These are phyloP conservation scores for Trichothecium sympodiale DNA, from an alignment of 2,329 filamentous ascomycete species.

Conservation along the genomic window DNA sequence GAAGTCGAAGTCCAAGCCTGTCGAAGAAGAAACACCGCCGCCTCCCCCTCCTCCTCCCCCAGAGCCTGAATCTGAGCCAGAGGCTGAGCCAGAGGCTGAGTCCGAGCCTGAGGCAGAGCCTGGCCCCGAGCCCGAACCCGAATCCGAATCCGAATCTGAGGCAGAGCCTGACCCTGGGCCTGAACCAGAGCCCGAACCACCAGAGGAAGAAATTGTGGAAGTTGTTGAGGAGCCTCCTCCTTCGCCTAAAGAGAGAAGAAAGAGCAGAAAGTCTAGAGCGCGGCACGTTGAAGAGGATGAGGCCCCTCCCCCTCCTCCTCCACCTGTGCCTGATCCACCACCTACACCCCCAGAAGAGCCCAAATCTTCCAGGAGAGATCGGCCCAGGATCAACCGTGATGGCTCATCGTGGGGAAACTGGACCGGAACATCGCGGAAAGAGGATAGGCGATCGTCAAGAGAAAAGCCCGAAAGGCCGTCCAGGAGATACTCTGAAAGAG, in stretches of 20 bases:
- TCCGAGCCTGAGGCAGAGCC: neutral
- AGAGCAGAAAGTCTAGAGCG: no score
- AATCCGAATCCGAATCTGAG: constrained; percentile 1
- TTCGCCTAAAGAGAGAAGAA: constrained; percentile 6
- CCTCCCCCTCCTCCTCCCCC: constrained; percentile 31
- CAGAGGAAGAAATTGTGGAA: no score
- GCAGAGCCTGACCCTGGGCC: neutral
- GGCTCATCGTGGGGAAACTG: constrained; percentile 66
- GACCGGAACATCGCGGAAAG: constrained; percentile 40
- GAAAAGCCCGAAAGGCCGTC: constrained; percentile 53
- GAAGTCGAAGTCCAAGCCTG: constrained; percentile 26
- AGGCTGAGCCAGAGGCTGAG: neutral
- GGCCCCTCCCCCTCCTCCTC: constrained; percentile 28
- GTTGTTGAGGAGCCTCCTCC: constrained; percentile 16
- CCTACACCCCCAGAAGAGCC: constrained; percentile 42
- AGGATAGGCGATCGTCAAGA: constrained; percentile 42
- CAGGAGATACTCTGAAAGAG: constrained; percentile 45
- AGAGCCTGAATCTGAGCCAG: constrained; percentile 9
- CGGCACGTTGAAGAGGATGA: no score
- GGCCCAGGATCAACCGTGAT: constrained; percentile 64
- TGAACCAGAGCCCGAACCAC: constrained; percentile 12
- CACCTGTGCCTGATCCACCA: constrained; percentile 35
- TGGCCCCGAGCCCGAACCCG: neutral
- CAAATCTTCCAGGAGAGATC: constrained; percentile 60
- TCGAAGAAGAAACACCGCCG: constrained; percentile 17